Evolutionary conservation across 371 early-diverging fungal species (phyloP).

Genomic region (Rhizomucor pusillus): DNA sequence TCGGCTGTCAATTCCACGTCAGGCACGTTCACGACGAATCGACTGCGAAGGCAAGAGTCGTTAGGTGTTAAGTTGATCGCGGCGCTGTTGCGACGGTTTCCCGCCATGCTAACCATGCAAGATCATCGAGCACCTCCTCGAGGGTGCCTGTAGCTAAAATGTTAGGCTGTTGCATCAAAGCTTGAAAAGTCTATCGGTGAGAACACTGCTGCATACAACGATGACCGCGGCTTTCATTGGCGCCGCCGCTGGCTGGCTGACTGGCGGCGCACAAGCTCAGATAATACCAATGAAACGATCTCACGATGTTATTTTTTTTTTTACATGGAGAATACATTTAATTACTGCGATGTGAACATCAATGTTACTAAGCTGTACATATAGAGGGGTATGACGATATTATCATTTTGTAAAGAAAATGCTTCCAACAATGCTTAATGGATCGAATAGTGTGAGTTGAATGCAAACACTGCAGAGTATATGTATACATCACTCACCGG

Average conservation of each 20-base stretch:
- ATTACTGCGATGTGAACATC: too few species aligned
- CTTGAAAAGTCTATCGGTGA: too few species aligned
- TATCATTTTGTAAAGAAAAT: slow-evolving; percentile 74
- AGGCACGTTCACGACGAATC: slow-evolving; percentile 98
- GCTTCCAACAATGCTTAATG: slow-evolving; percentile 47
- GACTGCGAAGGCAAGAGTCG: slow-evolving; percentile 44
- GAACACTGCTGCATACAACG: too few species aligned
- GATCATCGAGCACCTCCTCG: slow-evolving; percentile 80
- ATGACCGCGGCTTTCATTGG: too few species aligned
- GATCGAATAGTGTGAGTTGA: neutral
- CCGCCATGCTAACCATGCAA: slow-evolving; percentile 62
- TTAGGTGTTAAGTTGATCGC: neutral
- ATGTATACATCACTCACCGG: slow-evolving; percentile 34
- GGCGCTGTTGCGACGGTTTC: neutral
- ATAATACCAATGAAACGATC: too few species aligned
- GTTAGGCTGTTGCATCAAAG: slow-evolving; percentile 22
- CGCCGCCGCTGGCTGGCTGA: too few species aligned
- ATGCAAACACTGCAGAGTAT: too few species aligned
- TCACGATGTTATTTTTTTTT: too few species aligned
- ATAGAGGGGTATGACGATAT: slow-evolving; percentile 70
- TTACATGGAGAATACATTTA: too few species aligned
- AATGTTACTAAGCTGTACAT: slow-evolving; percentile 52
- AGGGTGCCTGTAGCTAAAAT: slow-evolving; percentile 70
- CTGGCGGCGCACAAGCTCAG: too few species aligned
- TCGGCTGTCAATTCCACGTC: slow-evolving; percentile 89